phyloP scores from a whole-genome alignment of 306 rosid species.

The Begonia fuchsioides region DNA sequence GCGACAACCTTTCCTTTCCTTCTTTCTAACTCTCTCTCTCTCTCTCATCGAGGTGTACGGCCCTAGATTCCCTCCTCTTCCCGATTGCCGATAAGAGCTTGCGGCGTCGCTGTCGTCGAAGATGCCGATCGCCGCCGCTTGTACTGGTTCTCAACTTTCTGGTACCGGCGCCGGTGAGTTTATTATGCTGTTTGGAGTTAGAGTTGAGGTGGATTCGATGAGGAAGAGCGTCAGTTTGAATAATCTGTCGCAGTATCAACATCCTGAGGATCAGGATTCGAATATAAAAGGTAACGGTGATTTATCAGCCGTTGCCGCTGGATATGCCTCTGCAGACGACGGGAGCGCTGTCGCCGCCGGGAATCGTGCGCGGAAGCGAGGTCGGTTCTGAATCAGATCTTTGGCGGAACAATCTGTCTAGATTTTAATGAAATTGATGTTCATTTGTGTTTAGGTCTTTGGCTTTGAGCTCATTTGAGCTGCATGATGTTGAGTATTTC shows the following conservation, averaged over 20 bases:
- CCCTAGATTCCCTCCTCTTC: not conserved
- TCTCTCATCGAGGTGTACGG: slow-evolving; percentile 2
- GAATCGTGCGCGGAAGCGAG: slow-evolving; percentile 91
- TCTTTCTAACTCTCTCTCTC: not conserved
- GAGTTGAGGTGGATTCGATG: slow-evolving; percentile 88
- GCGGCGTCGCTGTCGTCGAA: not conserved
- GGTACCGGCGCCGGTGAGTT: slow-evolving; percentile 39
- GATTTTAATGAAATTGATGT: slow-evolving; percentile 1
- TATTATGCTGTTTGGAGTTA: slow-evolving; percentile 85
- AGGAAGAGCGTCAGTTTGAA: slow-evolving; percentile 95
- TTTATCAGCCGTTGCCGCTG: slow-evolving; percentile 14
- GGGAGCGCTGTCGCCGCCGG: slow-evolving; percentile 48
- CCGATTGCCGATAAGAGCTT: not conserved
- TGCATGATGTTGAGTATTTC: too few species aligned
- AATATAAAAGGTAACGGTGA: slow-evolving; percentile 10
- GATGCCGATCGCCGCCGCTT: slow-evolving; percentile 20
- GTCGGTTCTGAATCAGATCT: slow-evolving; percentile 19
- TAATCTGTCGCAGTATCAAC: slow-evolving; percentile 85
- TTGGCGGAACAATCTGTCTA: slow-evolving; percentile 6
- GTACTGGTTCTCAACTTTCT: slow-evolving; percentile 18
- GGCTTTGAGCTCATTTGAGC: not conserved
- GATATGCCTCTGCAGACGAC: slow-evolving; percentile 85
- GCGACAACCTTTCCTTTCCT: not conserved
- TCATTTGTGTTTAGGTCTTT: not conserved
- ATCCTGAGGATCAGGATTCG: slow-evolving; percentile 20